Percentiles rank a stretch among this genome's conserved stretches.
phyloP scores from a whole-genome alignment of 2,329 filamentous ascomycete genomes.

The Fusarium poae region DNA sequence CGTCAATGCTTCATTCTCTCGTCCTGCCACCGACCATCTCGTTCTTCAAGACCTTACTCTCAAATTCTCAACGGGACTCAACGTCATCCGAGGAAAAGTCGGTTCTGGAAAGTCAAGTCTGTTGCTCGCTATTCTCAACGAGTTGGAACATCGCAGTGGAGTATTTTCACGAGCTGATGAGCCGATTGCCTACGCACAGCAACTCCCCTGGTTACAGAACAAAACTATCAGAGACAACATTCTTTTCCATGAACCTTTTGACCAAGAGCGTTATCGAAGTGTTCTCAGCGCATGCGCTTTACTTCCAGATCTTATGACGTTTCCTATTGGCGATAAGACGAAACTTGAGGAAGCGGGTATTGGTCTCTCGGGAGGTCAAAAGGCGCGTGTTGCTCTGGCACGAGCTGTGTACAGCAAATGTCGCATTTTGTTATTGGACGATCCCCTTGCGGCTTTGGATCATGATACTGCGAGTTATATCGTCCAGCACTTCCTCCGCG shows the following conservation, averaged over 20 bases:
- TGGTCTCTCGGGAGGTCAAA: constrained; percentile 73
- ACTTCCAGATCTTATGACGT: constrained; percentile 66
- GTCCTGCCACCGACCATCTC: constrained; percentile 75
- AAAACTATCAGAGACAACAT: constrained; percentile 76
- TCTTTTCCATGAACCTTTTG: constrained; percentile 69
- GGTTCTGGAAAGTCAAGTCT: constrained; percentile 73
- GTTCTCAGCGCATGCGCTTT: constrained; percentile 73
- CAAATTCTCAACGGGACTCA: constrained; percentile 64
- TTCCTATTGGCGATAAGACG: constrained; percentile 69
- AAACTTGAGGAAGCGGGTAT: constrained; percentile 73
- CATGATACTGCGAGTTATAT: constrained; percentile 72
- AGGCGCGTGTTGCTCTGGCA: constrained; percentile 72
- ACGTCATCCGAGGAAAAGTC: constrained; percentile 69
- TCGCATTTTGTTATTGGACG: constrained; percentile 70
- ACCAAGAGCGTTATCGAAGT: constrained; percentile 67
- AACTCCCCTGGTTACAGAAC: constrained; percentile 74
- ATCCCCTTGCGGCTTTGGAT: constrained; percentile 73
- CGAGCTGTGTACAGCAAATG: constrained; percentile 71
- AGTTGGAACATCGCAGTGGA: constrained; percentile 74
- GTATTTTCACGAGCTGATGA: constrained; percentile 61
- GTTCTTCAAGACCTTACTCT: constrained; percentile 64
- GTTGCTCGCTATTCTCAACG: constrained; percentile 69
- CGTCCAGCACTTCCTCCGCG: constrained; percentile 71
- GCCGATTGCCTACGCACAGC: constrained; percentile 68
- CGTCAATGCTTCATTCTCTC: constrained; percentile 78